phyloP scores from a whole-genome alignment of 441 rosid species.

The Syzygium malaccense region DNA sequence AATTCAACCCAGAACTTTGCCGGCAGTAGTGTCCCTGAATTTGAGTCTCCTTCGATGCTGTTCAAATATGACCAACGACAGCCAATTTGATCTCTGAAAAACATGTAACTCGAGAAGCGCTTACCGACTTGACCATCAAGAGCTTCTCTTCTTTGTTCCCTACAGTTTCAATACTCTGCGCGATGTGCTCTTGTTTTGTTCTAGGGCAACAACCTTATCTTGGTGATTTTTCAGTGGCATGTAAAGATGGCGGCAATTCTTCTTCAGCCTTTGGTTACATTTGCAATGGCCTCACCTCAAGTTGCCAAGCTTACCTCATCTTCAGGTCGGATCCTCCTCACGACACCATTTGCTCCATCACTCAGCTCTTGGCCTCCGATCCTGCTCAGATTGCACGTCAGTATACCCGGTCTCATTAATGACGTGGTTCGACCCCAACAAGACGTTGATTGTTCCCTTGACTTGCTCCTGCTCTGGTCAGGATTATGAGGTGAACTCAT shows the following conservation, averaged over 20 bases:
- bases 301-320: constrained; percentile 45
- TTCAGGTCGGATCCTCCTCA: constrained; percentile 49
- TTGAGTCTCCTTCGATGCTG: not conserved
- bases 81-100: not conserved
- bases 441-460: constrained; percentile 52
- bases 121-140: not conserved
- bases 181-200: constrained; percentile 10
- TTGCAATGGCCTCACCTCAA: constrained; percentile 53
- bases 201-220: constrained; percentile 59
- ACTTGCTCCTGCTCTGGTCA: constrained; percentile 57
- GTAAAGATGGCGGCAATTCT: constrained; percentile 19
- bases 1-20: not conserved
- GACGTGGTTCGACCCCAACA: constrained; percentile 24
- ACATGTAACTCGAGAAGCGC: not conserved
- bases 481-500: constrained; percentile 42
- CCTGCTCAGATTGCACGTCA: constrained; percentile 35
- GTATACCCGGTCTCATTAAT: constrained; percentile 36
- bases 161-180: not conserved
- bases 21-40: not conserved
- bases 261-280: constrained; percentile 49
- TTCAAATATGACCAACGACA: not conserved
- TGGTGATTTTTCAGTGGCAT: constrained; percentile 27
- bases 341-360: constrained; percentile 40
- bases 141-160: not conserved
- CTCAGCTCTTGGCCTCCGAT: constrained; percentile 42